A percentile compares a stretch with the other conserved stretches of the same genome.
phyloP scores from a whole-genome alignment of 2,329 filamentous ascomycete species.

The Ceratocystis papillata region DNA sequence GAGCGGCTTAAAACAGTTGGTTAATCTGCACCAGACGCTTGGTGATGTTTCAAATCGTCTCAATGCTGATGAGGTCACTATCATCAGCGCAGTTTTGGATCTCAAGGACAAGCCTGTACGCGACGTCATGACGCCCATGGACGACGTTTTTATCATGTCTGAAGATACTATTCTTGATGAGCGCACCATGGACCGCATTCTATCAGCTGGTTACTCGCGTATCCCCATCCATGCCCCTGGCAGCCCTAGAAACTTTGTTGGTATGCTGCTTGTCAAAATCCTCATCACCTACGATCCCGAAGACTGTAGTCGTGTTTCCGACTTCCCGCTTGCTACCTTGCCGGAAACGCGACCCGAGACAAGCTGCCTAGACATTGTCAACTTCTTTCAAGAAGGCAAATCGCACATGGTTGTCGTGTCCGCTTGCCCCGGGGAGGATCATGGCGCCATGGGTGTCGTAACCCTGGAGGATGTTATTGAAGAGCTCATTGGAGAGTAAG shows the following conservation, averaged over 20 bases:
- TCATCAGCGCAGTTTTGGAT: constrained; percentile 92
- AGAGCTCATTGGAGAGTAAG: constrained; percentile 92
- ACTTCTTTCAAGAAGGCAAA: constrained; percentile 99
- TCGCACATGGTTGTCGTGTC: constrained; percentile 98
- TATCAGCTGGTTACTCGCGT: constrained; percentile 87
- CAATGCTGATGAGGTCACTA: constrained; percentile 96
- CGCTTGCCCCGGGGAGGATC: constrained; percentile 76
- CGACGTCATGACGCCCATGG: constrained; percentile 97
- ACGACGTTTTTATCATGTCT: constrained; percentile 94
- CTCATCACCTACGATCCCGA: constrained; percentile 98
- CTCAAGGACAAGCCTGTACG: constrained; percentile 93
- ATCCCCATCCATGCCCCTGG: constrained; percentile 88
- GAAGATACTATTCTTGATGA: constrained; percentile 89
- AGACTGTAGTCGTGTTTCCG: constrained; percentile 72
- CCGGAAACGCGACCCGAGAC: constrained; percentile 92
- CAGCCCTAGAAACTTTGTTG: constrained; percentile 78
- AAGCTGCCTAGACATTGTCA: constrained; percentile 95
- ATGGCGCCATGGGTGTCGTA: constrained; percentile 83
- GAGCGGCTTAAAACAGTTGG: constrained; percentile 88
- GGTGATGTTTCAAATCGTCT: constrained; percentile 78
- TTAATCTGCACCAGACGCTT: constrained; percentile 85
- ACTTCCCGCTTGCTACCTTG: constrained; percentile 85
- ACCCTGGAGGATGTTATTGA: constrained; percentile 98
- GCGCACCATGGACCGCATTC: constrained; percentile 83
- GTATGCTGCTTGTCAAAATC: constrained; percentile 97